Evolutionary conservation across 345 rosid species (phyloP).

Genomic region (Theobroma cacao): DNA sequence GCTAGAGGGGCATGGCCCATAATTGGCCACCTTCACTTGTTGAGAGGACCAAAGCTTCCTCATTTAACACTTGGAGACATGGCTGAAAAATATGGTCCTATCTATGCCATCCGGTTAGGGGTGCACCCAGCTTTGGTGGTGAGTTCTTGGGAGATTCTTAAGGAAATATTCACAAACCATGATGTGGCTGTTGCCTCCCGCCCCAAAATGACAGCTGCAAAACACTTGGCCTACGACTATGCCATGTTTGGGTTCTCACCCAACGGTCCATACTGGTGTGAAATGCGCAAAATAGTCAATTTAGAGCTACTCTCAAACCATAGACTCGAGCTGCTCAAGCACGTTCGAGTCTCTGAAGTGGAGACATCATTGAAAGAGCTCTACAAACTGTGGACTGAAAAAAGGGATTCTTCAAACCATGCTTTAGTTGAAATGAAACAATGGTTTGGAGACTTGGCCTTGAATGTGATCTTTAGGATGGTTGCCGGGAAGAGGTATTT

Average conservation of each 20-base stretch:
- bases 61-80: slow-evolving; percentile 24
- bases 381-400: slow-evolving; percentile 16
- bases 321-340: slow-evolving; percentile 25
- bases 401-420: background rate
- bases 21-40: slow-evolving; percentile 29
- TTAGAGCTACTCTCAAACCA: slow-evolving; percentile 29
- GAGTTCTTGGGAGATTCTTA: slow-evolving; percentile 26
- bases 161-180: slow-evolving; percentile 30
- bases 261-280: slow-evolving; percentile 34
- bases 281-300: slow-evolving; percentile 30
- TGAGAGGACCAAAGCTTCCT: slow-evolving; percentile 17
- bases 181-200: slow-evolving; percentile 25
- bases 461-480: slow-evolving; percentile 28
- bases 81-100: slow-evolving; percentile 34
- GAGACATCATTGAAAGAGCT: slow-evolving; percentile 18
- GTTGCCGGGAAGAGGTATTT: slow-evolving; percentile 33
- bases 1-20: slow-evolving; percentile 40
- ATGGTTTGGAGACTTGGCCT: slow-evolving; percentile 27
- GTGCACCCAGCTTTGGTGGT: slow-evolving; percentile 22
- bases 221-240: slow-evolving; percentile 15
- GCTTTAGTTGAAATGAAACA: slow-evolving; percentile 30
- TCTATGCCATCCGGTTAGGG: slow-evolving; percentile 34
- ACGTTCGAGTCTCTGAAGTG: slow-evolving; percentile 22
- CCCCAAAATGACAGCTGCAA: slow-evolving; percentile 18
- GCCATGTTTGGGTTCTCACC: slow-evolving; percentile 31